Base-by-base conservation (phyloP, 2,329 filamentous ascomycete genomes). In the Bretziella fagacearum region DNA sequence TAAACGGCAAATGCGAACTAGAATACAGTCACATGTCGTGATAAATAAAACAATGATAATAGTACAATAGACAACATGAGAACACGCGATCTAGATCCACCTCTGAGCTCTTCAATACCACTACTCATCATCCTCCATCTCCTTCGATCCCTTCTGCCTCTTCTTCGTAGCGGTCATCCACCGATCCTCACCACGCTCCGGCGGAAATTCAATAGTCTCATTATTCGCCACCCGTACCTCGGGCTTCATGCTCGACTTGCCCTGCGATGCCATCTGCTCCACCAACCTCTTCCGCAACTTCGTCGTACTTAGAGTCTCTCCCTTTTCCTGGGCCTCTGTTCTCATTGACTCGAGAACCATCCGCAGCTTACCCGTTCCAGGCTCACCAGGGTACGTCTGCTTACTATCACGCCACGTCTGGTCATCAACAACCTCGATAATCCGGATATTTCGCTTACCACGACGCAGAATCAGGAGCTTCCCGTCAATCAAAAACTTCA, bases 361-460 rank as follows among this genome's bases (percentile, higher is more conserved):
- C 33, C 73, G 66, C 15, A 73, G 55, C 22, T 58, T 53, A 43
- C 73, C 73, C 6, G 65, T 71, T 54, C 55, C 63, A 0, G 68
- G 64, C 60, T 74, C 62, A 37, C 74, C 74, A 1, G 69, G 66
- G 57, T 77, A 77, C 15, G 60, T 60, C 52, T 62, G 49, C 23
- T 73, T 73, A 48, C 63, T 67, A 3, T 53, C 55, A 35, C 59
- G 55, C 66, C 70, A 78, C 50, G 68, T 68, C 40, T 71, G 63
- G 55, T 80, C 72, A 51, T 60, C 63, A 25, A 80, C 63, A 52
- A 80, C 64, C 59, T 78, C 65, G 44, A 80, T 65, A 53, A 79
- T 67, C 39, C 74, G 70, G 39, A 80, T 59, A 52, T 78, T 75
- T 60, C 77, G 70, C 62, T 77, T 79, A 53, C 75, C 75, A 56